A percentile compares a stretch with the other conserved stretches of the same genome.
Conservation (phyloP, 2,329 filamentous ascomycete species). For the Aspergillus uvarum region DNA sequence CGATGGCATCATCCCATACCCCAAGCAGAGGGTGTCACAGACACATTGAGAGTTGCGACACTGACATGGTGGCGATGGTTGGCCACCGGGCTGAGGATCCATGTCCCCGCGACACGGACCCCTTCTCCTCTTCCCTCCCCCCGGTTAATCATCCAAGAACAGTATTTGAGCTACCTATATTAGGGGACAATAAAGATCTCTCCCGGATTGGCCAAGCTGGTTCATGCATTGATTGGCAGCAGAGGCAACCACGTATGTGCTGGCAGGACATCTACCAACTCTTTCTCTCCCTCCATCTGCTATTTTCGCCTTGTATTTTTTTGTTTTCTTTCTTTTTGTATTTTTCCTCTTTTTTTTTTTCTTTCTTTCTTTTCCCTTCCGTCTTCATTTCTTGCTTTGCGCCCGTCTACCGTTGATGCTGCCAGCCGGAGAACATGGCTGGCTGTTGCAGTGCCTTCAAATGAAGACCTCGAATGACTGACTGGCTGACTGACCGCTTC, state of each 20-base stretch:
- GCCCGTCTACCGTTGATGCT: neutral
- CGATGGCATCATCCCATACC: neutral
- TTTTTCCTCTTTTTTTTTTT: neutral
- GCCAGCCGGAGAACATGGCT: neutral
- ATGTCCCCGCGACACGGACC: conserved; percentile 5
- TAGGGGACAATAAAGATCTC: neutral
- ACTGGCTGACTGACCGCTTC: neutral
- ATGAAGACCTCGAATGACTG: neutral
- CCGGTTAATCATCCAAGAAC: neutral
- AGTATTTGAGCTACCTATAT: neutral
- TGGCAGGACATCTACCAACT: neutral
- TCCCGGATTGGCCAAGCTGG: conserved; percentile 1
- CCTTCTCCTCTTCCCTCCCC: neutral
- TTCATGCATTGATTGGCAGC: conserved; percentile 23
- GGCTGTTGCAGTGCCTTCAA: neutral
- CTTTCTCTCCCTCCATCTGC: neutral
- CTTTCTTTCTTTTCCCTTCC: neutral
- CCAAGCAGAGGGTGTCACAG: neutral
- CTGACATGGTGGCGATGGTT: neutral
- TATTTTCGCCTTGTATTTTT: neutral
- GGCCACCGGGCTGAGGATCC: neutral
- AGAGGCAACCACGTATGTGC: conserved; percentile 23
- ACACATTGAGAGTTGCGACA: neutral
- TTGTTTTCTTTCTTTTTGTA: neutral
- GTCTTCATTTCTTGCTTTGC: neutral